Evolutionary conservation across 495 filamentous ascomycete species (phyloP), one percentile per base, ranked within the genome.

Genomic region (Darksidea phi): DNA sequence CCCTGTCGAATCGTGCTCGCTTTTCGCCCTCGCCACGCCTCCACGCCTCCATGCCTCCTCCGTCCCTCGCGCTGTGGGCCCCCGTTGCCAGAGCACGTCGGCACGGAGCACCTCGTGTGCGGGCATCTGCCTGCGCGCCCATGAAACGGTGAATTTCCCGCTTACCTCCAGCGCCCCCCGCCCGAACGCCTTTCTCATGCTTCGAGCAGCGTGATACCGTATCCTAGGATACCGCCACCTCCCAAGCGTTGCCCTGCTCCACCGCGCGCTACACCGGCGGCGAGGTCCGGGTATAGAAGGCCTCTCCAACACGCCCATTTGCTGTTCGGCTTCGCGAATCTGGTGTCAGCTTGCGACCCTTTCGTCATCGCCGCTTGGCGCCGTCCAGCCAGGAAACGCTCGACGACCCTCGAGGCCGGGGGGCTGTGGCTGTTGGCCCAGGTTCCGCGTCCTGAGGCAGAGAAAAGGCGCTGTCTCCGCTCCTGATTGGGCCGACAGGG

Each of bases 281-380:
- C 37, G 25, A 42, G 37, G 45, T 32, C 55, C 32, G 13, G 12
- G 28, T 26, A 6, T 6, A n/a, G 48, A 54, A 15, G 2, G 32
- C n/a, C 50, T 26, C 34, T 21, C 17, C 56, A 10, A 21, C 23
- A 24, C 17, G 42, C 45, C 57, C 46, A 61, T 53, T 46, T 61
- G 45, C 64, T 20, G 13, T 20, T 54, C 59, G 32, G 52, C 28
- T 17, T 48, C 42, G 38, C 15, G 24, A 20, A 57, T 57, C 13
- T 6, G 13, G 3, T n/a, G 41, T 43, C 51, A 55, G 55, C 62
- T 24, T 49, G 17, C 12, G 20, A 28, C 17, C 10, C 49, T 61
- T 47, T 62, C 64, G 64, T 67, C 64, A 67, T 62, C 21, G 41
- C 42, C 38, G 21, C 56, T 62, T 53, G 59, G 54, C 64, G 48